Conservation (phyloP, 106 monocot genomes). For the Agapanthus africanus region DNA sequence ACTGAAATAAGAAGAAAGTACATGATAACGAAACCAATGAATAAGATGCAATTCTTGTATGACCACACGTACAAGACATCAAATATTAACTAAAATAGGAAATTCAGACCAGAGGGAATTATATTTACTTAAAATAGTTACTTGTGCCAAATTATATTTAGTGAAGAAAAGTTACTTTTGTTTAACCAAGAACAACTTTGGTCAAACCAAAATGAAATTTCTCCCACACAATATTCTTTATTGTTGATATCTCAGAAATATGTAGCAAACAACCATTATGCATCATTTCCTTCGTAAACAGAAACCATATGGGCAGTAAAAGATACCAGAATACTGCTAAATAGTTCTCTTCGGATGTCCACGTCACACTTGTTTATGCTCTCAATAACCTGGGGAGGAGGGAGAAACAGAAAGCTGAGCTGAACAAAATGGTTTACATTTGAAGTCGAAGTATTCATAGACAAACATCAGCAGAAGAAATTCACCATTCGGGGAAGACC, state of each 20-base stretch:
- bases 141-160: too few relatives aligned
- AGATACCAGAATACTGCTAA: slow-evolving; percentile 88
- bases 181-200: not conserved
- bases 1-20: not conserved
- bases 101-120: not conserved
- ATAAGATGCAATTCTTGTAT: not conserved
- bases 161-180: too few relatives aligned
- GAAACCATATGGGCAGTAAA: not conserved
- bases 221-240: not conserved
- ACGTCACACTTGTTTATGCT: slow-evolving; percentile 96
- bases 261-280: not conserved
- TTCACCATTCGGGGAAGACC: slow-evolving; percentile 93
- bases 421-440: not conserved
- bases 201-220: not conserved
- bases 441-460: slow-evolving; percentile 3
- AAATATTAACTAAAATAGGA: not conserved
- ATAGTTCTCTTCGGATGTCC: slow-evolving; percentile 92
- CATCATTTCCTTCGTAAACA: too few relatives aligned
- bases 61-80: not conserved
- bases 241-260: not conserved
- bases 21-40: not conserved
- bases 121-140: not conserved
- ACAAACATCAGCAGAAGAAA: not conserved
- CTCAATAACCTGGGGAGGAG: slow-evolving; percentile 62
- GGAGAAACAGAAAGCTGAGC: not conserved